Percentiles rank a stretch among this genome's conserved stretches.
Evolutionary conservation across 2,329 filamentous ascomycete species (phyloP).

Genomic region (Pleomassaria siparia): DNA sequence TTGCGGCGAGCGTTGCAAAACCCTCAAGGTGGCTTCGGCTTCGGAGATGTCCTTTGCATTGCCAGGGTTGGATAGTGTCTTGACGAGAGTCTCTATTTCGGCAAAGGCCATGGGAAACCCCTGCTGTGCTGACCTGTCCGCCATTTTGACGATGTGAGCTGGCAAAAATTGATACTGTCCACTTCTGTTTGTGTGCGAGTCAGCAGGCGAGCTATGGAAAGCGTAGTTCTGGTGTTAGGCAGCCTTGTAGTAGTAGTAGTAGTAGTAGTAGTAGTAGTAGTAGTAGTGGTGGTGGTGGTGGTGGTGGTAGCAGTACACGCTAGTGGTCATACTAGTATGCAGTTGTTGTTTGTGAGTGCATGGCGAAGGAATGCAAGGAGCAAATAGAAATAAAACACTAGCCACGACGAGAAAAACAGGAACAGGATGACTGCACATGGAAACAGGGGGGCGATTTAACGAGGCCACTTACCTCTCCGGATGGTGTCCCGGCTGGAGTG

Average conservation of each 20-base stretch:
- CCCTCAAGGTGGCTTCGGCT: conserved; percentile 75
- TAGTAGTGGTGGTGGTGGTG: neutral
- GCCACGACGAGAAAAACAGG: neutral
- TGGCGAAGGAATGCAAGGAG: neutral
- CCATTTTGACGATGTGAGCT: conserved; percentile 19
- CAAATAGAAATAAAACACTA: neutral
- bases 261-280: neutral
- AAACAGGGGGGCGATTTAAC: neutral
- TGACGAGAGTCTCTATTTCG: conserved; percentile 50
- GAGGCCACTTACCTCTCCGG: conserved; percentile 8
- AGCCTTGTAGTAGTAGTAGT: neutral
- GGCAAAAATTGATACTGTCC: conserved; percentile 1
- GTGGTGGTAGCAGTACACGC: neutral
- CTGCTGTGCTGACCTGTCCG: conserved; percentile 16
- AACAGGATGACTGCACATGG: neutral
- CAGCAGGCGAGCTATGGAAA: conserved; percentile 2
- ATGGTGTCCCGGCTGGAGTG: neutral
- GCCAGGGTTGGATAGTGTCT: conserved; percentile 53
- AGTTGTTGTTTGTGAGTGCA: neutral
- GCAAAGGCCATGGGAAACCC: conserved; percentile 31
- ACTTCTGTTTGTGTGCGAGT: conserved; percentile 3
- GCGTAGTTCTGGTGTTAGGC: neutral
- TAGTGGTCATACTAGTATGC: neutral
- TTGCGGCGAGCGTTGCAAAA: conserved; percentile 73
- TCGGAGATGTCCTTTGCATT: conserved; percentile 49